These are phyloP conservation scores for Escovopsis sp. DNA, from an alignment of 2,329 filamentous ascomycete genomes.

Conservation along the genomic window DNA sequence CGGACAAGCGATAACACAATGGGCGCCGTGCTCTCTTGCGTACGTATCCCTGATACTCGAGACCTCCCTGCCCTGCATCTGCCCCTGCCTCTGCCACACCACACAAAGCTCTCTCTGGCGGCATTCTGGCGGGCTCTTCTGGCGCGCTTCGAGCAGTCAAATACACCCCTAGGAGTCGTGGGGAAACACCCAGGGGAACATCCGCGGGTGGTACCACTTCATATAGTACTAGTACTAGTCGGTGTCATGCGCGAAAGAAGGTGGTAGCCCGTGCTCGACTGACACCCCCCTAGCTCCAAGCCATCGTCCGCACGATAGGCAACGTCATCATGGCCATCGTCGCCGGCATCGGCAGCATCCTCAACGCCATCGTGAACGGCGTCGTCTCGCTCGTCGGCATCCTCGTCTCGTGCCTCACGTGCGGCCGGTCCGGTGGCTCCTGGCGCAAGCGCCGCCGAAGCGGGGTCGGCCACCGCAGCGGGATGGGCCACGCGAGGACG, in stretches of 20 bases:
- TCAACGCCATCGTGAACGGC: conserved; percentile 52
- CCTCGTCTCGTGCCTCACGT: conserved; percentile 50
- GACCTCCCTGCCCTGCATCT: background rate
- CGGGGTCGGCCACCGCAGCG: conserved; percentile 4
- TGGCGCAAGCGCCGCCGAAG: conserved; percentile 1
- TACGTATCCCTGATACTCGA: too few species aligned
- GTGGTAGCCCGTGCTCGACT: too few species aligned
- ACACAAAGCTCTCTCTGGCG: too few species aligned
- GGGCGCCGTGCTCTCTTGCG: conserved; percentile 73
- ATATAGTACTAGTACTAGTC: too few species aligned
- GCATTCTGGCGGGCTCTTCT: too few species aligned
- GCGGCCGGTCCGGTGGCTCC: conserved; percentile 24
- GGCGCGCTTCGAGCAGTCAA: too few species aligned
- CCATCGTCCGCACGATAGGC: conserved; percentile 48
- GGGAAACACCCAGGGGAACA: too few species aligned
- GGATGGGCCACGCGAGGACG: conserved; percentile 7
- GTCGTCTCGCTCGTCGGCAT: conserved; percentile 49
- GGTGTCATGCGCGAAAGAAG: too few species aligned
- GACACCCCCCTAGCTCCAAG: conserved; percentile 31
- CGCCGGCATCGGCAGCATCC: conserved; percentile 47
- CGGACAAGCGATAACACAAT: too few species aligned
- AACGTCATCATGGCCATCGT: conserved; percentile 52
- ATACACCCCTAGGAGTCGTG: too few species aligned
- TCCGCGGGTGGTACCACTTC: too few species aligned
- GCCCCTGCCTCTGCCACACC: conserved; percentile 3